These are phyloP conservation scores for Euphrasia arctica DNA, from an alignment of 305 asterid genomes.

Conservation along the genomic window DNA sequence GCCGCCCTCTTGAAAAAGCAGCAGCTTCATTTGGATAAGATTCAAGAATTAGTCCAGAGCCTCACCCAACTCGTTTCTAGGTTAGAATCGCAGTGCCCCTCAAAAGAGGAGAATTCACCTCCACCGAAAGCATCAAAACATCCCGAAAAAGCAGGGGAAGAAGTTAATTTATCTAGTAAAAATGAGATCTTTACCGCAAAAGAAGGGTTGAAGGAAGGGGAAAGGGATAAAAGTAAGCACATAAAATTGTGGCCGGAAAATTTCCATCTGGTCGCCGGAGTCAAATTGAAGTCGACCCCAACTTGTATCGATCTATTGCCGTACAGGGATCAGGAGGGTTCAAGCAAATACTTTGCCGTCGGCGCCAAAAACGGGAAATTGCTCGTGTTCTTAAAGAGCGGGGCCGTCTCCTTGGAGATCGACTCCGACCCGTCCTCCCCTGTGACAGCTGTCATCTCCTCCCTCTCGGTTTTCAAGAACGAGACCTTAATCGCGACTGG, in stretches of 20 bases:
- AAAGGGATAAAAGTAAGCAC: conserved; percentile 32
- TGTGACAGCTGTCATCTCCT: conserved; percentile 55
- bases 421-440: conserved; percentile 39
- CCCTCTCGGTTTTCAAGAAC: conserved; percentile 65
- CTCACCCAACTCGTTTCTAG: conserved; percentile 58
- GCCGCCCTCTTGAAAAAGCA: conserved; percentile 47
- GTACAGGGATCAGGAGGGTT: conserved; percentile 69
- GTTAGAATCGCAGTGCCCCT: conserved; percentile 52
- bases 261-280: conserved; percentile 85
- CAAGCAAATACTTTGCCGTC: conserved; percentile 69
- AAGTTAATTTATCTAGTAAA: neutral
- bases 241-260: conserved; percentile 82
- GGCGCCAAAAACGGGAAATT: conserved; percentile 78
- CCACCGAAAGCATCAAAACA: neutral
- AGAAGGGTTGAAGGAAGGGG: conserved; percentile 17
- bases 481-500: conserved; percentile 80
- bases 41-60: conserved; percentile 58
- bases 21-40: conserved; percentile 56
- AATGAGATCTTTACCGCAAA: conserved; percentile 26
- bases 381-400: conserved; percentile 53
- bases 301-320: conserved; percentile 73
- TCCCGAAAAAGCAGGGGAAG: conserved; percentile 27
- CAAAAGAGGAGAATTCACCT: conserved; percentile 18
- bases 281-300: conserved; percentile 64
- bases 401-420: conserved; percentile 63